Evolutionary conservation across 2,329 filamentous ascomycete genomes (phyloP).

Genomic region (Xylariales sp.): DNA sequence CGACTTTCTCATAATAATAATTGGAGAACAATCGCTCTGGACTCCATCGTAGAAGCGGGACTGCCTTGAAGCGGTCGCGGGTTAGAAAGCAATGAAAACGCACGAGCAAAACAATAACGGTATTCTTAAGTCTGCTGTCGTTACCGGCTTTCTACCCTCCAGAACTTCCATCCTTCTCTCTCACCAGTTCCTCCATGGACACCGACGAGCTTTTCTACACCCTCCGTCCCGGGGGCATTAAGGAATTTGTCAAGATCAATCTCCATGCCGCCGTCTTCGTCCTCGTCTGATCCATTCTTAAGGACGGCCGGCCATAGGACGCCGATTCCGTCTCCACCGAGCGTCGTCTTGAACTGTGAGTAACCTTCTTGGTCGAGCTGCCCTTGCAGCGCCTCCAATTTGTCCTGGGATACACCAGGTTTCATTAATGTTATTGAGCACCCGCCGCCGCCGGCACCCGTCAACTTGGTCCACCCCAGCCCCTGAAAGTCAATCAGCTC

Average conservation of each 20-base stretch:
- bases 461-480: constrained; percentile 97
- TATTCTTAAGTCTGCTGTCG: constrained; percentile 20
- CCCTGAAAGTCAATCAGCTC: constrained; percentile 90
- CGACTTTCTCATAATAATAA: neutral
- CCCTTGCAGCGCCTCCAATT: constrained; percentile 71
- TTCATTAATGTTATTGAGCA: constrained; percentile 93
- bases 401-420: constrained; percentile 67
- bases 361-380: constrained; percentile 79
- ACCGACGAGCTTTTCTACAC: constrained; percentile 87
- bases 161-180: constrained; percentile 87
- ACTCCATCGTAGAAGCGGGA: constrained; percentile 1
- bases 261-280: constrained; percentile 85
- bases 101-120: constrained; percentile 11
- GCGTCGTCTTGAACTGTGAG: constrained; percentile 85
- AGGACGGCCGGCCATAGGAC: constrained; percentile 93
- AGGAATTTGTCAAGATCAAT: constrained; percentile 89
- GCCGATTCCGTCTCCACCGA: constrained; percentile 93
- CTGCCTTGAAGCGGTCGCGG: constrained; percentile 1
- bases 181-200: constrained; percentile 76
- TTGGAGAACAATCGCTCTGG: constrained; percentile 4
- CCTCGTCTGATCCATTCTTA: constrained; percentile 83
- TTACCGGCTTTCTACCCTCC: constrained; percentile 70
- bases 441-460: constrained; percentile 92
- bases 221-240: constrained; percentile 83
- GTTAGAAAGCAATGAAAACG: constrained; percentile 18